Evolutionary conservation across 805 yeast species (phyloP), one percentile per base, ranked within the genome.

Genomic region (Myxozyma neotropica): DNA sequence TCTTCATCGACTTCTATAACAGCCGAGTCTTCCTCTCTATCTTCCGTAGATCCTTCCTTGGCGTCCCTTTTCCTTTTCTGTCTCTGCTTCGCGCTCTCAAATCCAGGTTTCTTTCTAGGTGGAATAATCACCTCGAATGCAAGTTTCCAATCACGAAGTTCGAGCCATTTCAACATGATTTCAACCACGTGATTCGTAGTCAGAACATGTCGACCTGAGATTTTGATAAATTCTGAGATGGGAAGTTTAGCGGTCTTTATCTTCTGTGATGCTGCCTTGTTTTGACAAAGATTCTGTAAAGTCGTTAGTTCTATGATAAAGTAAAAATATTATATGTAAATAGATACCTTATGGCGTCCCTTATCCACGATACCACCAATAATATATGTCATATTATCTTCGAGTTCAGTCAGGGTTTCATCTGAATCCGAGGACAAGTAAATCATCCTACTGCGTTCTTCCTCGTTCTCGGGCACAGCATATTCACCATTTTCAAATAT

Each of bases 311-410:
- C 10, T 29, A 7, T 29, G 33, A 7, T 29, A 5, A 33, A 36
- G 19, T 23, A 15, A 17, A 7, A 13, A 33, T 13, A 15, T 10
- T 24, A 44, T 31, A 13, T 10, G 13, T n/a, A 5, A 45, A 33
- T 5, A 17, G 44, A 8, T 36, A 56, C 57, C 55, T 67, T 68
- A 54, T 69, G 63, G 67, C 98, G 81, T 60, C 95, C 95, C 72
- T 93, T 93, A 72, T 93, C 99, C 2, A 93, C 98, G 57, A 93
- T 93, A 0, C 98, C 99, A 8, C 99, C 99, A 51, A 93, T 84
- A 44, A 93, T 83, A 67, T 93, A 93, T 0, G 95, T 88, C 71
- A 80, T 77, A 2, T 86, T 88, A 4, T 84, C 82, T 61, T 86
- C 84, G 55, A 93, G 76, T 26, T 77, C 81, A 10, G 80, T 83